phyloP scores from a whole-genome alignment of 306 rosid genomes.

The Clitoria ternatea region DNA sequence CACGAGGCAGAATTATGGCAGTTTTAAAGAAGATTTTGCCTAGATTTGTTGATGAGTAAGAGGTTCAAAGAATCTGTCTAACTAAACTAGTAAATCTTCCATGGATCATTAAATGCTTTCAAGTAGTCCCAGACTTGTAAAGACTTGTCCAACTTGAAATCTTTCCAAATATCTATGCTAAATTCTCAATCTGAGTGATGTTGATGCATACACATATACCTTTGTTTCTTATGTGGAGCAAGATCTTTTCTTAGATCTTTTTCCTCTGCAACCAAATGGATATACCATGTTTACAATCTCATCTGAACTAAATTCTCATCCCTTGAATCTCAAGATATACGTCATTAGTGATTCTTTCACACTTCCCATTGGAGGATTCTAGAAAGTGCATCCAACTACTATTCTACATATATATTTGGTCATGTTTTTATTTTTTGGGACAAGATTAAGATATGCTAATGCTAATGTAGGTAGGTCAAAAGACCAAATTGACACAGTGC shows the following conservation, averaged over 20 bases:
- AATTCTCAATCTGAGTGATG: constrained; percentile 40
- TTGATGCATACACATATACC: constrained; percentile 25
- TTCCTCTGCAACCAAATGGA: constrained; percentile 24
- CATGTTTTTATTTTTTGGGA: constrained; percentile 1
- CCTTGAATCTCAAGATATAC: constrained; percentile 37
- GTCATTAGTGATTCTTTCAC: constrained; percentile 37
- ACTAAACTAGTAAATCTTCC: constrained; percentile 40
- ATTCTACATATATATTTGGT: background rate
- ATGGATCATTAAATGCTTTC: constrained; percentile 46
- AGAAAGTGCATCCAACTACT: constrained; percentile 40
- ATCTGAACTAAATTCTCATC: constrained; percentile 18
- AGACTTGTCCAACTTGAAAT: constrained; percentile 48
- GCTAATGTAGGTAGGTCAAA: constrained; percentile 44
- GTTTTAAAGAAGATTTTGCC: constrained; percentile 65
- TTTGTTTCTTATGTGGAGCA: constrained; percentile 25
- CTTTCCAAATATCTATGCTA: constrained; percentile 63
- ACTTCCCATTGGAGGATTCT: constrained; percentile 28
- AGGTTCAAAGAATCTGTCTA: constrained; percentile 44
- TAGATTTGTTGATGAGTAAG: constrained; percentile 48
- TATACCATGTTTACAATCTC: no score
- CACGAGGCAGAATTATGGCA: constrained; percentile 63
- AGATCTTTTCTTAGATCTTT: constrained; percentile 61
- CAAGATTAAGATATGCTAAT: constrained; percentile 32
- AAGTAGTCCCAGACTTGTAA: constrained; percentile 27
- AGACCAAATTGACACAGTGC: constrained; percentile 1